Evolutionary conservation across 345 rosid genomes (phyloP).

Genomic region (Noccaea bulbosa): DNA sequence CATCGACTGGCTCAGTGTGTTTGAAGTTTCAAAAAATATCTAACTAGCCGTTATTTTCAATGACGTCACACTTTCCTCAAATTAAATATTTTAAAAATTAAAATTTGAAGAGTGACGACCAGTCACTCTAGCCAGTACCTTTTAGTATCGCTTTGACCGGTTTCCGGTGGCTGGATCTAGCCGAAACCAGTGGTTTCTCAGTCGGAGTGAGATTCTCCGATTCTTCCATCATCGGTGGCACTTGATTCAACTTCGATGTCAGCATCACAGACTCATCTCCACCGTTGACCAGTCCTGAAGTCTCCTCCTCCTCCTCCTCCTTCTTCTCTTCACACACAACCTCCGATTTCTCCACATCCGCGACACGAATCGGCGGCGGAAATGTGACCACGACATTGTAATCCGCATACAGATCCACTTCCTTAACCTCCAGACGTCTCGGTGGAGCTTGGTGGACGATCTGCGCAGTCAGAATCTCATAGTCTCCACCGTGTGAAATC

Average conservation of each 20-base stretch:
- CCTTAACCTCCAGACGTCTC: background rate
- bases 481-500: background rate
- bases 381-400: background rate
- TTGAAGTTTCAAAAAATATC: constrained; percentile 31
- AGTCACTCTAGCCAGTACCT: constrained; percentile 48
- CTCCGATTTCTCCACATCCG: constrained; percentile 20
- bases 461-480: background rate
- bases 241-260: constrained; percentile 38
- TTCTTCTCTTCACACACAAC: background rate
- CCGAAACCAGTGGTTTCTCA: constrained; percentile 54
- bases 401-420: background rate
- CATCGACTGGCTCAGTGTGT: too few species aligned
- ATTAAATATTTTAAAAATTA: background rate
- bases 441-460: constrained; percentile 10
- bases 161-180: constrained; percentile 35
- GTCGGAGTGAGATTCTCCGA: constrained; percentile 43
- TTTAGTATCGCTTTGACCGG: constrained; percentile 52
- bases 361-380: background rate
- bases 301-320: background rate
- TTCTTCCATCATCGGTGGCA: constrained; percentile 35
- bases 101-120: background rate
- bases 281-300: background rate
- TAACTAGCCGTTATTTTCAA: constrained; percentile 15
- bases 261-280: constrained; percentile 48
- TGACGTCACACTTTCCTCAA: constrained; percentile 15